Evolutionary conservation across 805 yeast genomes (phyloP).

Genomic region (Candida dajiaensis): DNA sequence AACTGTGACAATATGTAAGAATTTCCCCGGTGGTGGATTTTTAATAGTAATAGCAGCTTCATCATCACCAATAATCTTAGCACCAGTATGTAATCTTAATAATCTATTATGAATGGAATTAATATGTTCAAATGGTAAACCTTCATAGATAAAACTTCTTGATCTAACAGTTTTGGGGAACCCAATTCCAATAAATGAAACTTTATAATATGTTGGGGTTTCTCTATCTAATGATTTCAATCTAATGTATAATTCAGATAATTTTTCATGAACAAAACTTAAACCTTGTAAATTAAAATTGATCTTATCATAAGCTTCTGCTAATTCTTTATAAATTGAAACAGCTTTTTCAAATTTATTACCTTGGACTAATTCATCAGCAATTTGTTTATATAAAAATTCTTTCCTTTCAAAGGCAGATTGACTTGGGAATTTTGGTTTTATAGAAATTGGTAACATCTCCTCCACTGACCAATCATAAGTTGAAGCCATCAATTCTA

Average conservation of each 20-base stretch:
- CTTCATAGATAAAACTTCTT: constrained; percentile 76
- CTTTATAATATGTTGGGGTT: constrained; percentile 73
- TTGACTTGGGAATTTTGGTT: constrained; percentile 76
- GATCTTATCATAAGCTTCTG: constrained; percentile 64
- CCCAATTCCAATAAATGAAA: constrained; percentile 76
- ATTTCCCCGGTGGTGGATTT: constrained; percentile 63
- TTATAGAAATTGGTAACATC: constrained; percentile 46
- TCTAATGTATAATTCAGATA: constrained; percentile 61
- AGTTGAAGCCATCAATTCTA: constrained; percentile 72
- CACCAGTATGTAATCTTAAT: constrained; percentile 73
- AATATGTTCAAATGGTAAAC: constrained; percentile 81
- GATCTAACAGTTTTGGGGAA: constrained; percentile 76
- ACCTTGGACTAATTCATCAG: constrained; percentile 63
- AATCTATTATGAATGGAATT: constrained; percentile 76
- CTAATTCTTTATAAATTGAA: constrained; percentile 68
- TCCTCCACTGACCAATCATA: constrained; percentile 66
- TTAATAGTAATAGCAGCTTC: constrained; percentile 47
- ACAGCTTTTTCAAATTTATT: constrained; percentile 75
- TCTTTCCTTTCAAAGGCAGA: constrained; percentile 79
- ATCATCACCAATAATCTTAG: constrained; percentile 55
- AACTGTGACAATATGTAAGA: constrained; percentile 64
- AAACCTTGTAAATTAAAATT: constrained; percentile 74
- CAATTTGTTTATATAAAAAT: constrained; percentile 60
- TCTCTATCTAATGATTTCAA: constrained; percentile 66
- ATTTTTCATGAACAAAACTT: constrained; percentile 60